phyloP scores from a whole-genome alignment of 805 yeast genomes.

The Metschnikowia shivogae region DNA sequence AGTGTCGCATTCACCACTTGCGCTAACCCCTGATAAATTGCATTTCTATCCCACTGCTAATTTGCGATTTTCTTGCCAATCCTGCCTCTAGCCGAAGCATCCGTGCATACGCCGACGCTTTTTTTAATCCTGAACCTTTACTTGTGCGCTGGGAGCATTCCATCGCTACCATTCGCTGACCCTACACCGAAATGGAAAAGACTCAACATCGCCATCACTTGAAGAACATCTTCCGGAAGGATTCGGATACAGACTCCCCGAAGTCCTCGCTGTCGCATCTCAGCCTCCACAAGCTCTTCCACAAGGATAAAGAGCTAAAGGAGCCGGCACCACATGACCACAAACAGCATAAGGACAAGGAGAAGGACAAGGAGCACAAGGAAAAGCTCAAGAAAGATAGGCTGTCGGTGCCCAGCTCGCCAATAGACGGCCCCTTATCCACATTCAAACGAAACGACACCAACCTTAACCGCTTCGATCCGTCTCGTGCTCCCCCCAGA shows the following conservation, averaged over 20 bases:
- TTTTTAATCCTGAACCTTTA: neutral
- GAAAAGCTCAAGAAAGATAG: neutral
- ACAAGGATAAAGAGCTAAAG: constrained; percentile 15
- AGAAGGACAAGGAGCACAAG: neutral
- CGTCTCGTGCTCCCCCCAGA: constrained; percentile 11
- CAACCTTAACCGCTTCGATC: constrained; percentile 10
- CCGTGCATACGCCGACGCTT: neutral
- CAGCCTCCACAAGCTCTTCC: constrained; percentile 21
- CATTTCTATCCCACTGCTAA: neutral
- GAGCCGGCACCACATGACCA: constrained; percentile 1
- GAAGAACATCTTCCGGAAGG: constrained; percentile 22
- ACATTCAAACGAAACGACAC: constrained; percentile 14
- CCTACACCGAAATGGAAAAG: constrained; percentile 4
- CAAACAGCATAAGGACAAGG: neutral
- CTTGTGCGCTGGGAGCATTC: neutral
- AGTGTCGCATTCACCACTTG: neutral
- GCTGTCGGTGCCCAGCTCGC: constrained; percentile 6
- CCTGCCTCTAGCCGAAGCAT: too few species aligned
- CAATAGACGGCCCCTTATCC: constrained; percentile 5
- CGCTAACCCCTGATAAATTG: neutral
- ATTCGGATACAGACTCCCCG: constrained; percentile 12
- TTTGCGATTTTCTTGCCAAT: too few species aligned
- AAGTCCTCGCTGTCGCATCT: constrained; percentile 13
- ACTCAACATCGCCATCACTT: constrained; percentile 18
- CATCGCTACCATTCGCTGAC: neutral